These are phyloP conservation scores for Phytopythium delawarense DNA, from an alignment of 352 stramenopile species.

Conservation along the genomic window DNA sequence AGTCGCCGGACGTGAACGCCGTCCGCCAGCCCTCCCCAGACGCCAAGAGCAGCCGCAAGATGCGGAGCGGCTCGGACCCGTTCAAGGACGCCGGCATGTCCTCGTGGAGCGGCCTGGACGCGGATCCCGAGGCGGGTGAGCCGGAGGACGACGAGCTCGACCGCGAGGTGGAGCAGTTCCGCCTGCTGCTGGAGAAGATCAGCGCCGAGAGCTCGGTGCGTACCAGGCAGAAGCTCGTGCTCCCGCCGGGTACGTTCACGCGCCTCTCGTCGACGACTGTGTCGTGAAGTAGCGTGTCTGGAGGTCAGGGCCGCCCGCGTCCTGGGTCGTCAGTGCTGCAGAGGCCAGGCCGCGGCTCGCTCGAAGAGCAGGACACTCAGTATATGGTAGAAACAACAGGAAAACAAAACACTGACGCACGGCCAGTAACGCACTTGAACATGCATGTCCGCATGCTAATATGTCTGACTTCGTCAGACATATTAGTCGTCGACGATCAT, in stretches of 20 bases:
- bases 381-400: conserved; percentile 3
- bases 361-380: background rate
- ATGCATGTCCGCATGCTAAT: background rate
- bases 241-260: conserved; percentile 57
- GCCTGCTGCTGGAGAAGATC: conserved; percentile 66
- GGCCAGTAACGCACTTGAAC: background rate
- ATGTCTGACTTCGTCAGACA: no score
- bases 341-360: background rate
- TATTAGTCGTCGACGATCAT: no score
- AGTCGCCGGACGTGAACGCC: conserved; percentile 16
- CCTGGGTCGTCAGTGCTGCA: background rate
- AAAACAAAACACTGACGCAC: background rate
- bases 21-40: conserved; percentile 4
- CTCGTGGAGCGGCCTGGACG: conserved; percentile 6
- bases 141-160: conserved; percentile 56
- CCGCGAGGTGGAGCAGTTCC: conserved; percentile 75
- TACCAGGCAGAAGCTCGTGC: conserved; percentile 66
- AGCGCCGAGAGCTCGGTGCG: conserved; percentile 46
- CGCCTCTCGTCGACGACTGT: conserved; percentile 27
- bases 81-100: background rate
- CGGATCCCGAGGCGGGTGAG: conserved; percentile 19
- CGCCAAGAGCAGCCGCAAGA: conserved; percentile 7
- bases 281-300: conserved; percentile 10
- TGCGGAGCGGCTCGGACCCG: background rate
- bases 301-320: background rate